Evolutionary conservation across 2,329 filamentous ascomycete genomes (phyloP), one percentile per base, ranked within the genome.

Genomic region (Alternaria conjuncta): DNA sequence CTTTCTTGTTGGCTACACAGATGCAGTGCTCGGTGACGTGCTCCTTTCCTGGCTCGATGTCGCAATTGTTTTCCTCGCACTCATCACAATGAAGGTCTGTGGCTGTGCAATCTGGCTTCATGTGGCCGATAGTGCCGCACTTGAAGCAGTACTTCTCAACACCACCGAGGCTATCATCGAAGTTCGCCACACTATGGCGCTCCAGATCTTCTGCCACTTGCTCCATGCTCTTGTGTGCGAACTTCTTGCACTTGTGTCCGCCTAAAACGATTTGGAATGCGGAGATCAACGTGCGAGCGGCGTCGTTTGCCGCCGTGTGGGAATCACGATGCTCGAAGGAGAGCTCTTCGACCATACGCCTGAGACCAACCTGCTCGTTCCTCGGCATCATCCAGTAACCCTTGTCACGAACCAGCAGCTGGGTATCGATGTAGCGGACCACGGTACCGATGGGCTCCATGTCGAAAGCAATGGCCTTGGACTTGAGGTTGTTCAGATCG

Each of bases 271-370:
- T 55, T 13, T 70, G 63, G 6, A 76, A 59, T 0, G 68, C 75
- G 5, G 49, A 64, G 20, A 77, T 76, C 15, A 73, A 54, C 0
- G 75, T 76, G 3, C 71, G 65, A 2, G 65, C 72, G 0, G 54
- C 64, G 36, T 74, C 71, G 47, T 75, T 74, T 12, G 64, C 61
- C 2, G 71, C 71, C 1, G 71, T 73, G 51, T 75, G 73, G 6
- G 66, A 12, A 26, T 75, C 65, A 23, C 57, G 61, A 23, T 71
- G 66, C 6, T 64, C 49, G n/a, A 74, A 69, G 7, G 47, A 57
- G 18, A 69, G 45, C 3, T 46, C 28, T 10, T 49, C 25, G 3
- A 66, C 65, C 8, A 73, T 61, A 2, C 45, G 28, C 1, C 10
- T 25, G 7, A 74, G 53, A 1, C 71, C 67, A 11, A 72, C 66